These are phyloP conservation scores for Leccinum subgranulosum DNA, from an alignment of 768 basidiomycete species.

Conservation along the genomic window DNA sequence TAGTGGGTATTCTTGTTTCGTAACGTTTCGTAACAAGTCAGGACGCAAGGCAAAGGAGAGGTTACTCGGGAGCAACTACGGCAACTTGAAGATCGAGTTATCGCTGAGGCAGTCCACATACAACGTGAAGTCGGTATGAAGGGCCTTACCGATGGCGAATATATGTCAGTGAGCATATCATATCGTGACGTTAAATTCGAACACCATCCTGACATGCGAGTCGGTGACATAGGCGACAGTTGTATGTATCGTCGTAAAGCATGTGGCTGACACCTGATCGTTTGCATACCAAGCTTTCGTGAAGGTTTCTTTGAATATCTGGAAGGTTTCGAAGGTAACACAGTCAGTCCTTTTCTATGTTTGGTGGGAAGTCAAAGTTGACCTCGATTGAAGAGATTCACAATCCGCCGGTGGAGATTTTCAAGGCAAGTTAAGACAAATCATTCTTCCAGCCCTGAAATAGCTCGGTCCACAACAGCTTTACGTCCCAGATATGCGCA, in stretches of 20 bases:
- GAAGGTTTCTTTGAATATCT: conserved; percentile 28
- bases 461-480: conserved; percentile 10
- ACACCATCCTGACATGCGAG: conserved; percentile 1
- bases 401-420: conserved; percentile 24
- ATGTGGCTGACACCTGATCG: neutral
- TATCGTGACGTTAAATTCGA: neutral
- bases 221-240: conserved; percentile 17
- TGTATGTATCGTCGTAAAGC: conserved; percentile 10
- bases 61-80: conserved; percentile 33
- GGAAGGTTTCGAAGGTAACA: conserved; percentile 25
- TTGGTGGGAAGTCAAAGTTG: neutral
- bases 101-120: conserved; percentile 34
- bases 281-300: conserved; percentile 19
- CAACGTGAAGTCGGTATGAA: conserved; percentile 17
- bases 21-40: neutral
- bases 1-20: too few relatives aligned
- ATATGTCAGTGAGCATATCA: neutral
- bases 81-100: conserved; percentile 38
- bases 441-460: neutral
- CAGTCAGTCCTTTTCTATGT: neutral
- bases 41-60: conserved; percentile 24
- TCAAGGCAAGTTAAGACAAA: conserved; percentile 13
- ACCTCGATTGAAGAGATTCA: conserved; percentile 15
- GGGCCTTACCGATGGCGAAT: neutral
- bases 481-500: conserved; percentile 26